Base-by-base conservation (phyloP, 2,329 filamentous ascomycete genomes). In the Metarhizium sp. region DNA sequence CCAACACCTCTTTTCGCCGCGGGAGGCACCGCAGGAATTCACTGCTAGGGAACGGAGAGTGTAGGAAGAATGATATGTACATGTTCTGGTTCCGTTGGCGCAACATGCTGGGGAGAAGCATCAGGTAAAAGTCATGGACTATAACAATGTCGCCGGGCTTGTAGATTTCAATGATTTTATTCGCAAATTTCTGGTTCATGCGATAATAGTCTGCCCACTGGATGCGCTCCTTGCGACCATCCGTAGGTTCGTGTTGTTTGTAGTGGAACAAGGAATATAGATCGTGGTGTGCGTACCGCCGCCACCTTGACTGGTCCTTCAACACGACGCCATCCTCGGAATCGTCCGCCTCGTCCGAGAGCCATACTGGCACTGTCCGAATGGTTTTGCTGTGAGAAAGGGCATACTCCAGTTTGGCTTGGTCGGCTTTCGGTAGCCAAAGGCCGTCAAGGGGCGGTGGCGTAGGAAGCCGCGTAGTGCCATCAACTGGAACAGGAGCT, bases 211-310 rank as follows among this genome's bases (percentile, higher is more conserved):
- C 91, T 30, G 87, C 84, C 92, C 92, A 97, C 63, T 91, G 85
- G 46, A 87, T 79, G 53, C 89, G 85, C 67, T 94, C 89, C 18
- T 84, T 84, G 61, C 88, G 84, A 40, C 91, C 91, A 68, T 96
- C 89, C 13, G 85, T 89, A 1, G 92, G 90, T 68, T 92, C 90
- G 66, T 95, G 89, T 66, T 94, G 90, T 73, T 95, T 95, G 78
- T 97, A 97, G 72, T 97, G 92, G 68, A 96, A 91, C 10, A 96
- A 80, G 1, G 90, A 91, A 73, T 95, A 96, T 32, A 97, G 78
- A 64, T 96, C 89, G 66, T 92, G 85, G 73, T 96, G 91, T 16
- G 92, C 90, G 70, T 94, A 97, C 45, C 88, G 82, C 60, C 91
- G 82, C 92, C 94, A 97, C 60, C 91, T 80, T 36, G 79, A 78